phyloP scores from a whole-genome alignment of 2,329 filamentous ascomycete genomes.

The Curvularia eragrostidis region DNA sequence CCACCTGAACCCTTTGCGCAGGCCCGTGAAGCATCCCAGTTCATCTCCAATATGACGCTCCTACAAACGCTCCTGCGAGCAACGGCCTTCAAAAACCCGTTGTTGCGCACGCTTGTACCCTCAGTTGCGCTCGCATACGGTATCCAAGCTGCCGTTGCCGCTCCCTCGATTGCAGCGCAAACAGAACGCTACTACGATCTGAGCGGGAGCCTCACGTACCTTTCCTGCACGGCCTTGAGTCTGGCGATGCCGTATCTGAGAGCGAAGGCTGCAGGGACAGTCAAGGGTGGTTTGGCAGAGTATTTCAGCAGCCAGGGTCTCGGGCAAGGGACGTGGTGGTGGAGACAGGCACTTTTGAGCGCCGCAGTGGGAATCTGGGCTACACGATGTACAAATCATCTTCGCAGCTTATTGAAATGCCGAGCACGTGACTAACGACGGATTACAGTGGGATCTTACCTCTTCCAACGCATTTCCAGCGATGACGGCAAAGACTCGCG shows the following conservation, averaged over 20 bases:
- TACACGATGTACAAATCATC: conserved; percentile 56
- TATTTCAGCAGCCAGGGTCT: conserved; percentile 38
- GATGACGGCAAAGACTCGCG: conserved; percentile 66
- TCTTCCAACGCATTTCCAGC: conserved; percentile 66
- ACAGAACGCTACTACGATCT: conserved; percentile 73
- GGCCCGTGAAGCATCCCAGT: background rate
- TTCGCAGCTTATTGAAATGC: conserved; percentile 19
- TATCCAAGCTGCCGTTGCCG: conserved; percentile 66
- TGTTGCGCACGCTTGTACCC: conserved; percentile 68
- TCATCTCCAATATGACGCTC: conserved; percentile 36
- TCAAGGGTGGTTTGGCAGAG: conserved; percentile 46
- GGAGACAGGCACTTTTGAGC: conserved; percentile 65
- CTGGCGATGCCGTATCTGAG: conserved; percentile 67
- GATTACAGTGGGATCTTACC: conserved; percentile 65
- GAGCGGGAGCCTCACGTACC: conserved; percentile 70
- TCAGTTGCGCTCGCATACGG: conserved; percentile 67
- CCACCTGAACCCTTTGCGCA: background rate
- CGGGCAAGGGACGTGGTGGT: conserved; percentile 56
- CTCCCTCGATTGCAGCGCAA: conserved; percentile 66
- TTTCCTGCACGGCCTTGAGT: conserved; percentile 68
- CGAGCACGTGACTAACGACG: background rate
- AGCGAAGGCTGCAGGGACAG: conserved; percentile 58
- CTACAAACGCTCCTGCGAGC: conserved; percentile 62
- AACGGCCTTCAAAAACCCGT: conserved; percentile 67
- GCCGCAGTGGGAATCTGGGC: conserved; percentile 68